Percentiles rank a stretch among this genome's conserved stretches.
Conservation (phyloP, 2,329 filamentous ascomycete species). For the Dactylellina drechsleri region DNA sequence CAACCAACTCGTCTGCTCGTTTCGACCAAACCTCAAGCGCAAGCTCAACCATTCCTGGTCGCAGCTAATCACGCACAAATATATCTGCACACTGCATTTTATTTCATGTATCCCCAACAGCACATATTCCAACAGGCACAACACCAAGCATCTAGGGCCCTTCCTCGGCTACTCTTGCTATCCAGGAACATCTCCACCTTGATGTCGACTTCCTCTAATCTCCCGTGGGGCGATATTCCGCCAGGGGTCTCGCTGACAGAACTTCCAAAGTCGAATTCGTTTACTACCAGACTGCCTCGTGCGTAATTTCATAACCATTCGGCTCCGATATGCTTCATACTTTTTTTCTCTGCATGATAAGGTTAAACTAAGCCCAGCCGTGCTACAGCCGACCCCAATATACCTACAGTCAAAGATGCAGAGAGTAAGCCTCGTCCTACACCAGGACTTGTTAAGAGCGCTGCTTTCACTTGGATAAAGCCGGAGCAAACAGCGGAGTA, state of each 20-base stretch:
- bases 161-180: slow-evolving; percentile 41
- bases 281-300: slow-evolving; percentile 67
- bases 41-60: not conserved
- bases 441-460: slow-evolving; percentile 84
- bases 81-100: not conserved
- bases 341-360: too few relatives aligned
- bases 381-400: slow-evolving; percentile 74
- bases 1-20: too few relatives aligned
- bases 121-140: slow-evolving; percentile 53
- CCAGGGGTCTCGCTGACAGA: slow-evolving; percentile 62
- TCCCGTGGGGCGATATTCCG: not conserved
- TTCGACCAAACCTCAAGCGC: not conserved
- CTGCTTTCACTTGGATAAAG: slow-evolving; percentile 89
- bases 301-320: not conserved
- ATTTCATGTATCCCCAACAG: slow-evolving; percentile 32
- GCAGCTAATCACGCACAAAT: not conserved
- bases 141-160: slow-evolving; percentile 22
- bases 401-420: slow-evolving; percentile 81
- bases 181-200: slow-evolving; percentile 44
- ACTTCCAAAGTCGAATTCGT: slow-evolving; percentile 73
- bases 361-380: too few relatives aligned
- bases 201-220: slow-evolving; percentile 17
- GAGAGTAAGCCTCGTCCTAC: slow-evolving; percentile 80
- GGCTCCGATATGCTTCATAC: too few relatives aligned
- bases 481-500: slow-evolving; percentile 75